Evolutionary conservation across 2,329 filamentous ascomycete species (phyloP).

Genomic region (Aspergillus jensenii): DNA sequence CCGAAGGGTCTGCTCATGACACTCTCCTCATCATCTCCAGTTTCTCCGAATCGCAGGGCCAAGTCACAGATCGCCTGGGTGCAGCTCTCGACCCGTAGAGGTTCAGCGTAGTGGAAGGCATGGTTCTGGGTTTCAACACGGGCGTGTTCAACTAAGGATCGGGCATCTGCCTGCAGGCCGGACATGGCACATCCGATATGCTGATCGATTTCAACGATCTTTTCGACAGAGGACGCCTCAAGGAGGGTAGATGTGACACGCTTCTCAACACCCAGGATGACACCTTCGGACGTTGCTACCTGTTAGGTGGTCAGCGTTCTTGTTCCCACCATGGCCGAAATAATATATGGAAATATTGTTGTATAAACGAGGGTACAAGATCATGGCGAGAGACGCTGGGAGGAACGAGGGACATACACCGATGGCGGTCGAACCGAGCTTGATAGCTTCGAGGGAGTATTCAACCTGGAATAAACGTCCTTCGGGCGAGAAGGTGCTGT

Average conservation of each 20-base stretch:
- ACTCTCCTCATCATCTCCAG: conserved; percentile 95
- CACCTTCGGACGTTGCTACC: conserved; percentile 89
- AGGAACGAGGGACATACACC: conserved; percentile 58
- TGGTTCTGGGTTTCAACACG: conserved; percentile 97
- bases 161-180: conserved; percentile 93
- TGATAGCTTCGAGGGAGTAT: conserved; percentile 99
- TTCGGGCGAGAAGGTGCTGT: conserved; percentile 97
- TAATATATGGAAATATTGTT: neutral
- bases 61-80: conserved; percentile 98
- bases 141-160: conserved; percentile 97
- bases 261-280: conserved; percentile 97
- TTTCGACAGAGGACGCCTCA: conserved; percentile 96
- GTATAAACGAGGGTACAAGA: neutral
- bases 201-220: conserved; percentile 98
- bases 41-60: conserved; percentile 93
- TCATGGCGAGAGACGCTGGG: neutral
- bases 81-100: conserved; percentile 91
- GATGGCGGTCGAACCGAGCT: conserved; percentile 97
- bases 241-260: conserved; percentile 96
- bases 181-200: conserved; percentile 99
- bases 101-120: conserved; percentile 96
- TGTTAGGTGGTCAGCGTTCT: conserved; percentile 29
- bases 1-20: conserved; percentile 98
- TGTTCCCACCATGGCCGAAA: neutral
- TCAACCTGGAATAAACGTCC: conserved; percentile 99